Conservation (phyloP, 179 eudicot genomes). For the Beta macrorhiza region DNA sequence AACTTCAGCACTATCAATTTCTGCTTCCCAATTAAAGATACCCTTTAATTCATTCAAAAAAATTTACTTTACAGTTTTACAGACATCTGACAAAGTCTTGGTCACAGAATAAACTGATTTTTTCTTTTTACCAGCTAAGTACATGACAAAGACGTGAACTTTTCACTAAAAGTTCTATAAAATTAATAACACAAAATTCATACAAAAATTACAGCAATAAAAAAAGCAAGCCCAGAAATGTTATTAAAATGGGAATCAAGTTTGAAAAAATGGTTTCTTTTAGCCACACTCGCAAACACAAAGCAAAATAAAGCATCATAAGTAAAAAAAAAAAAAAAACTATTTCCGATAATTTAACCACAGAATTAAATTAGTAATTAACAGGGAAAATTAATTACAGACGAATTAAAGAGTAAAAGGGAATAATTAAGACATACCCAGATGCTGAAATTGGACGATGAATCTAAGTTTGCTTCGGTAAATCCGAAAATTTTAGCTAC, state of each 20-base stretch:
- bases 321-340: too few species aligned
- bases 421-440: constrained; percentile 25
- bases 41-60: too few species aligned
- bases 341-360: not conserved
- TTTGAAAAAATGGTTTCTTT: not conserved
- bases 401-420: not conserved
- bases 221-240: not conserved
- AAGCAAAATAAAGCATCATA: not conserved
- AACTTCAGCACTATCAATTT: not conserved
- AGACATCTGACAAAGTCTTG: not conserved
- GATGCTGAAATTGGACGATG: constrained; percentile 9
- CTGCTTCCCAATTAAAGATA: constrained; percentile 21
- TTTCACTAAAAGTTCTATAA: too few species aligned
- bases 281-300: not conserved
- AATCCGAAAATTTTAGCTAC: not conserved
- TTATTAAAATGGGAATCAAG: not conserved
- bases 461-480: not conserved
- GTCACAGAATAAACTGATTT: constrained; percentile 3
- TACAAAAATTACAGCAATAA: not conserved
- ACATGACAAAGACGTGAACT: too few species aligned
- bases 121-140: constrained; percentile 18
- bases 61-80: not conserved
- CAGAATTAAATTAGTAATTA: not conserved
- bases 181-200: too few species aligned
- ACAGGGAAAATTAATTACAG: not conserved